A percentile compares a stretch with the other conserved stretches of the same genome.
Conservation (phyloP, 2,329 filamentous ascomycete species). For the Fusarium staphyleae region DNA sequence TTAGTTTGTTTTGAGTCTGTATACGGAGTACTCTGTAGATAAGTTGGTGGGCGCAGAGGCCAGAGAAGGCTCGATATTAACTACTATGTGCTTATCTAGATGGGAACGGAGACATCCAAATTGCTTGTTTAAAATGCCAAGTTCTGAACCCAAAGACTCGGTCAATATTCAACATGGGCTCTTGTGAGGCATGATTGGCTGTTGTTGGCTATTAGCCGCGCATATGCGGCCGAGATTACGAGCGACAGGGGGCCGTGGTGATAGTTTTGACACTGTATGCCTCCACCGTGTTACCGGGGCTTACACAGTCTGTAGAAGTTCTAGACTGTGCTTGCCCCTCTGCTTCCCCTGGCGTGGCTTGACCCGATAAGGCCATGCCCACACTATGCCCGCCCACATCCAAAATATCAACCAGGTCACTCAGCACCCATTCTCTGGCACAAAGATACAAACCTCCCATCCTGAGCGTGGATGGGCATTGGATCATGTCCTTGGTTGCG, state of each 20-base stretch:
- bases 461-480: slow-evolving; percentile 22
- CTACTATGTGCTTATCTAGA: no score
- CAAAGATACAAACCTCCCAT: slow-evolving; percentile 17
- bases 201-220: slow-evolving; percentile 36
- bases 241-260: slow-evolving; percentile 22
- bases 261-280: slow-evolving; percentile 27
- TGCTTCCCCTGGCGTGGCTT: slow-evolving; percentile 32
- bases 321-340: slow-evolving; percentile 20
- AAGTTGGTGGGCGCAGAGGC: slow-evolving; percentile 9
- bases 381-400: slow-evolving; percentile 12
- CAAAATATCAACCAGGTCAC: slow-evolving; percentile 24
- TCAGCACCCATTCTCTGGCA: slow-evolving; percentile 6
- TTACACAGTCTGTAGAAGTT: slow-evolving; percentile 18
- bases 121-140: slow-evolving; percentile 23
- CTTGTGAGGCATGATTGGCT: slow-evolving; percentile 31
- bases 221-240: slow-evolving; percentile 42
- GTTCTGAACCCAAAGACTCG: not conserved
- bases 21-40: no score
- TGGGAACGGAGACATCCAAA: slow-evolving; percentile 21
- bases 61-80: slow-evolving; percentile 5
- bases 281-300: no score
- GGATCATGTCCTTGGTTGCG: slow-evolving; percentile 23
- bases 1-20: not conserved
- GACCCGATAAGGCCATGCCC: slow-evolving; percentile 39
- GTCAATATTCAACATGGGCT: slow-evolving; percentile 4